phyloP scores from a whole-genome alignment of 139 green algal genomes.

The Gonium pectorale region DNA sequence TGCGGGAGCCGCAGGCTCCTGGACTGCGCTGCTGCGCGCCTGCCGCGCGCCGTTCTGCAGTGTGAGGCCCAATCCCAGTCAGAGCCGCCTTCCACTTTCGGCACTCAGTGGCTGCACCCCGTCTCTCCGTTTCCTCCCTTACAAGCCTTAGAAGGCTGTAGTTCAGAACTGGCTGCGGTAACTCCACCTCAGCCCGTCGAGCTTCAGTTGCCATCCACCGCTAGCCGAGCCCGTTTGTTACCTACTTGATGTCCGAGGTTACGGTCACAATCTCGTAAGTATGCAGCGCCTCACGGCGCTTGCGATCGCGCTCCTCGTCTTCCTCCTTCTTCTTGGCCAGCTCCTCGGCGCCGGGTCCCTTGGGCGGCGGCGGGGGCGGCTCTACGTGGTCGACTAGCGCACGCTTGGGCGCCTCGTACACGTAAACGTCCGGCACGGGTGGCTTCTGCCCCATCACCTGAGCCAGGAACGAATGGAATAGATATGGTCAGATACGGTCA shows the following conservation, averaged over 20 bases:
- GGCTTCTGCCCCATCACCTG: slow-evolving; percentile 27
- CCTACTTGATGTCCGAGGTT: slow-evolving; percentile 68
- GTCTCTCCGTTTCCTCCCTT: too few relatives aligned
- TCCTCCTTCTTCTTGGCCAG: slow-evolving; percentile 42
- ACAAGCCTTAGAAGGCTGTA: too few relatives aligned
- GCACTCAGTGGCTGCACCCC: too few relatives aligned
- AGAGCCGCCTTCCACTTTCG: too few relatives aligned
- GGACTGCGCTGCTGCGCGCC: too few relatives aligned
- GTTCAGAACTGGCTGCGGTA: too few relatives aligned
- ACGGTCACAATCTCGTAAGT: slow-evolving; percentile 60
- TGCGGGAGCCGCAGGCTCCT: too few relatives aligned
- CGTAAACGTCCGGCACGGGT: slow-evolving; percentile 44
- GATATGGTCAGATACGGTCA: too few relatives aligned
- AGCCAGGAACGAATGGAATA: not conserved
- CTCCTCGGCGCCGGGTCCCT: slow-evolving; percentile 9
- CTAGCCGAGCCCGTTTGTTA: not conserved
- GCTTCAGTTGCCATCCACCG: too few relatives aligned
- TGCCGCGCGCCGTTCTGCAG: too few relatives aligned
- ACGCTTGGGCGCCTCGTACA: slow-evolving; percentile 53
- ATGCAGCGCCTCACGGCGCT: slow-evolving; percentile 14
- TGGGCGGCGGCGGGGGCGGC: slow-evolving; percentile 22
- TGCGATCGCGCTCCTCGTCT: slow-evolving; percentile 3
- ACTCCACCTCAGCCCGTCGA: too few relatives aligned
- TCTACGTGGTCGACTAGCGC: slow-evolving; percentile 41
- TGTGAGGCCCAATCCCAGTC: too few relatives aligned